A percentile compares a stretch with the other conserved stretches of the same genome.
phyloP scores from a whole-genome alignment of 2,329 filamentous ascomycete genomes.

The Aureobasidium leucospermi region DNA sequence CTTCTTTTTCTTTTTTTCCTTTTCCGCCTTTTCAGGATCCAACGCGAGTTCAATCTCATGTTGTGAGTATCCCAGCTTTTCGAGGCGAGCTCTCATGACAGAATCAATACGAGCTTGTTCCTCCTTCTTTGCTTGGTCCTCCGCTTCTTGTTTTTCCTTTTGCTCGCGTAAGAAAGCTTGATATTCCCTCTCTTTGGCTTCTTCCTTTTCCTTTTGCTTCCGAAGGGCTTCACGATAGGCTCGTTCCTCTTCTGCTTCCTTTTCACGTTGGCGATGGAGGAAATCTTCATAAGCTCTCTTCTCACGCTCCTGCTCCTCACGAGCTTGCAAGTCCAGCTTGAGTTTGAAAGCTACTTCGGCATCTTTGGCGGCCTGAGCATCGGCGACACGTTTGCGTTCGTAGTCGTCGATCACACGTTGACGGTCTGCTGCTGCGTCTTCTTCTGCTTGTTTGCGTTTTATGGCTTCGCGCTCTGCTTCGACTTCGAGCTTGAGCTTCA shows the following conservation, averaged over 20 bases:
- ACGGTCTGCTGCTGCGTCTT: constrained; percentile 24
- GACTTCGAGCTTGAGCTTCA: neutral
- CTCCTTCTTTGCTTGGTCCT: constrained; percentile 33
- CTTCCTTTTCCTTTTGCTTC: constrained; percentile 28
- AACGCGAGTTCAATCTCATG: constrained; percentile 43
- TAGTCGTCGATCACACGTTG: constrained; percentile 34
- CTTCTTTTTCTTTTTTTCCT: constrained; percentile 20
- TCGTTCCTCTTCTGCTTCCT: constrained; percentile 18
- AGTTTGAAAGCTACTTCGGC: constrained; percentile 1
- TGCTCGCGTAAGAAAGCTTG: constrained; percentile 32
- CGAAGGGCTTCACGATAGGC: neutral
- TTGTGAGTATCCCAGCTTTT: constrained; percentile 39
- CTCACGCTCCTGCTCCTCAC: constrained; percentile 14
- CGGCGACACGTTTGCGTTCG: constrained; percentile 17
- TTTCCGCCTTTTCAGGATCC: constrained; percentile 38
- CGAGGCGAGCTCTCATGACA: constrained; percentile 38
- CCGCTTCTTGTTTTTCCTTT: constrained; percentile 34
- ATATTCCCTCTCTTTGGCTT: constrained; percentile 36
- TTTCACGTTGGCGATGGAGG: neutral
- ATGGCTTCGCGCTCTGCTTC: constrained; percentile 17
- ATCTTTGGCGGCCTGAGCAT: neutral
- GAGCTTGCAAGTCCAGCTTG: neutral
- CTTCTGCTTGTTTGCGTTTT: constrained; percentile 27
- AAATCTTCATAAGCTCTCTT: constrained; percentile 15
- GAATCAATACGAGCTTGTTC: constrained; percentile 37